Evolutionary conservation across 345 rosid species (phyloP).

Genomic region (Bruguiera parviflora): DNA sequence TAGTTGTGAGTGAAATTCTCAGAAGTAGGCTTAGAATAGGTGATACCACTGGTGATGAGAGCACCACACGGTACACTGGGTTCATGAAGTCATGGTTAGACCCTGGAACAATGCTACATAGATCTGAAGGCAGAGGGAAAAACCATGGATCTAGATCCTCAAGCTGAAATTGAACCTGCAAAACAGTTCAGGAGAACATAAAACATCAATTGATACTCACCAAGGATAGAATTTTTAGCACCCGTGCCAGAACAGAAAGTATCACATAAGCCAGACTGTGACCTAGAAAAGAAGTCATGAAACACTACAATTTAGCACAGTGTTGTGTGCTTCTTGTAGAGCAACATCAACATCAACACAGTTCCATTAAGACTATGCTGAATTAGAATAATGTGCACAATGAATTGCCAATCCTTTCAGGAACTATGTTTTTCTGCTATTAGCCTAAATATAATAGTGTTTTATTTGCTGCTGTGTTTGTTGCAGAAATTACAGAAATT

Average conservation of each 20-base stretch:
- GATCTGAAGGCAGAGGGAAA: constrained; percentile 70
- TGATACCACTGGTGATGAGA: constrained; percentile 92
- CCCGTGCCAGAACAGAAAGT: neutral
- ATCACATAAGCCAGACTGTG: neutral
- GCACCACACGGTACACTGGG: constrained; percentile 62
- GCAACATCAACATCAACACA: neutral
- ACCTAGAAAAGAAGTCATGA: neutral
- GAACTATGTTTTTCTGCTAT: too few relatives aligned
- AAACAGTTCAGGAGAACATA: constrained; percentile 12
- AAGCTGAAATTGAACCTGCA: constrained; percentile 46
- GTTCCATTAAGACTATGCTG: constrained; percentile 4
- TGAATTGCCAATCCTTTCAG: too few relatives aligned
- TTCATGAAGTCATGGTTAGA: constrained; percentile 74
- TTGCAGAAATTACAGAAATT: too few relatives aligned
- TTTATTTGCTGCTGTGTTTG: too few relatives aligned
- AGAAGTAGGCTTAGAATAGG: constrained; percentile 18
- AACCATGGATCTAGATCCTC: constrained; percentile 74
- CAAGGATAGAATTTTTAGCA: neutral
- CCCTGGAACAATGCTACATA: constrained; percentile 61
- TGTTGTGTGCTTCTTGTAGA: neutral
- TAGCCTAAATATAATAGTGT: too few relatives aligned
- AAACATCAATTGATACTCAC: constrained; percentile 4
- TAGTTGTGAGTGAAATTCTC: neutral
- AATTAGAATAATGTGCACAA: too few relatives aligned
- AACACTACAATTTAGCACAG: neutral